Percentiles rank a stretch among this genome's conserved stretches.
phyloP scores from a whole-genome alignment of 768 basidiomycete species.

The Russula sp. region DNA sequence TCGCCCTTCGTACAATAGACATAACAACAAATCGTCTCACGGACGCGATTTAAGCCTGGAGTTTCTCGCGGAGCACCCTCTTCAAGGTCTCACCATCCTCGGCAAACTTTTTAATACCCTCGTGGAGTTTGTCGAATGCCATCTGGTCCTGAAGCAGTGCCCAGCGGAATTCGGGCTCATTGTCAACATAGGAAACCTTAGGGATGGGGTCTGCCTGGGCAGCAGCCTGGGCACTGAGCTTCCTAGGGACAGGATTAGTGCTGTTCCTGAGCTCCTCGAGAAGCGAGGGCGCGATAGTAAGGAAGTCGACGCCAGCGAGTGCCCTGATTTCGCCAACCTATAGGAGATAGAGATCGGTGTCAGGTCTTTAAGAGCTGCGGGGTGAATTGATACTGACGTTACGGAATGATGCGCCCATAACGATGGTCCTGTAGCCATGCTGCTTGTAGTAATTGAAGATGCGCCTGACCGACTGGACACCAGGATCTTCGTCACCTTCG shows the following conservation, averaged over 20 bases:
- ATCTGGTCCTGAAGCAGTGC: conserved; percentile 84
- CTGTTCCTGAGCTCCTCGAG: conserved; percentile 92
- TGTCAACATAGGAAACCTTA: conserved; percentile 83
- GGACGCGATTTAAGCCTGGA: conserved; percentile 38
- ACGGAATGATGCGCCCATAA: conserved; percentile 99
- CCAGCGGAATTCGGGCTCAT: conserved; percentile 98
- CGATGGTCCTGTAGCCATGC: conserved; percentile 96
- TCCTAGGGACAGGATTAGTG: conserved; percentile 71
- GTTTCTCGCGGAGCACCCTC: conserved; percentile 64
- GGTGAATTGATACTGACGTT: conserved; percentile 53
- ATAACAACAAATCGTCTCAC: background rate
- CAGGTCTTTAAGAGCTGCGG: background rate
- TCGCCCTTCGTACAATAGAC: background rate
- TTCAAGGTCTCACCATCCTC: conserved; percentile 93
- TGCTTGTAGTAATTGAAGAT: conserved; percentile 99
- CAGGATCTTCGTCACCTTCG: conserved; percentile 89
- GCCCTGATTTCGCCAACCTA: conserved; percentile 89
- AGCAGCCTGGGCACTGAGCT: conserved; percentile 63
- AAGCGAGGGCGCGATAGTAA: conserved; percentile 88
- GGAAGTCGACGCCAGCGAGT: conserved; percentile 94
- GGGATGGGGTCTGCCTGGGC: conserved; percentile 54
- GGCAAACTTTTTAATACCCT: conserved; percentile 98
- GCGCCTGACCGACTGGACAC: conserved; percentile 90
- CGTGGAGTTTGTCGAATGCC: conserved; percentile 99
- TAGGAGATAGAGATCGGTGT: background rate